Base-by-base conservation (phyloP, 2,329 filamentous ascomycete species). In the Teratosphaeria pseudoeucalypti region DNA sequence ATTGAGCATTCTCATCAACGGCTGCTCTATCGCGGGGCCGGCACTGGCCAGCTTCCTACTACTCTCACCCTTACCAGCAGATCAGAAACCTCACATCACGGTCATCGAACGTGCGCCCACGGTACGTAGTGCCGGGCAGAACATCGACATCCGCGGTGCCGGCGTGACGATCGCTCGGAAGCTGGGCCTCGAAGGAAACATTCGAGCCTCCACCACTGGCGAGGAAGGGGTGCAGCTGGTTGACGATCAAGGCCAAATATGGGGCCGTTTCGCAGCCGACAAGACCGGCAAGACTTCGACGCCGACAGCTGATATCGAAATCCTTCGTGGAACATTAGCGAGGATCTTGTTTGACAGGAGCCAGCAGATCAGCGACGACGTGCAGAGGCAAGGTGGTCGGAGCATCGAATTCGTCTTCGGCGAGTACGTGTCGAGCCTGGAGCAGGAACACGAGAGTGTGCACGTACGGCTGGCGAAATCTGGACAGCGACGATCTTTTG, bases 281-380 rank as follows among this genome's bases (percentile, higher is more conserved):
- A 67, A 67, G 59, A 61, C 62, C 4, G 68, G 67, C 37, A 67
- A 64, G 27, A 37, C 63, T 2, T 64, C 68, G 39, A 67, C 64
- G n/a, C 64, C 63, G 6, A 71, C 70, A n/a, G 65, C 64, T 49
- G 70, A 71, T 55, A 63, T 71, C 26, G 71, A 73, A 60, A 71
- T 73, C 52, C 56, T 72, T 60, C 56, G 71, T 16, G 69, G 69
- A 5, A 57, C 62, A 9, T 59, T 73, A 16, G 68, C 65, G 3
- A 55, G 66, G 11, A 60, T 71, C 16, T 61, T 66, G 6, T 65
- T 64, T 32, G 47, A 63, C 29, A 60, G 65, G 14, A 66, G 66
- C 39, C 58, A 60, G 53, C 57, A 61, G 26, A 37, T 67, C 2
- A 66, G 66, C 26, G 57, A 64, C 6, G 61, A 64, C n/a, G 65